A percentile compares a stretch with the other conserved stretches of the same genome.
Evolutionary conservation across 2,329 filamentous ascomycete genomes (phyloP).

Genomic region (Lachnellula subtilissima): DNA sequence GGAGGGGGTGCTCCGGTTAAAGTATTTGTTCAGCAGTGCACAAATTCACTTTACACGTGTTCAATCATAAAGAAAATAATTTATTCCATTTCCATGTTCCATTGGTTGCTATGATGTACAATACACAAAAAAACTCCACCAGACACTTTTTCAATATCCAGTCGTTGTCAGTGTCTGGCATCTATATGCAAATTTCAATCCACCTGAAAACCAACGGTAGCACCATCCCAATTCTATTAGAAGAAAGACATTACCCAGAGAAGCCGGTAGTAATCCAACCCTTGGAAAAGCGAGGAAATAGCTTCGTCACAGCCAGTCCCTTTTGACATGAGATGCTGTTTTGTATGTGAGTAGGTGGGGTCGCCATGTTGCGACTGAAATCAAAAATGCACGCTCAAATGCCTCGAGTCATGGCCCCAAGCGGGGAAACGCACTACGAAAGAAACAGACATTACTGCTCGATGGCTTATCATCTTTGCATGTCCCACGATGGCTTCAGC

Average conservation of each 20-base stretch:
- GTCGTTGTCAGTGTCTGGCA: not conserved
- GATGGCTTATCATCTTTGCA: slow-evolving; percentile 25
- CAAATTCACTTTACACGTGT: too few species aligned
- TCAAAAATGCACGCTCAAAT: slow-evolving; percentile 30
- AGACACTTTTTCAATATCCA: not conserved
- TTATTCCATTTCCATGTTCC: too few species aligned
- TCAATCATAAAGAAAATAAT: too few species aligned
- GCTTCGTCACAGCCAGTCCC: slow-evolving; percentile 9
- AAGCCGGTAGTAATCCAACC: not conserved
- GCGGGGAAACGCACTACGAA: slow-evolving; percentile 10
- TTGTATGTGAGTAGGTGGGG: slow-evolving; percentile 8
- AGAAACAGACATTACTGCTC: slow-evolving; percentile 19
- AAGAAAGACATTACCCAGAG: slow-evolving; percentile 26
- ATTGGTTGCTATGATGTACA: too few species aligned
- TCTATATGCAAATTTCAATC: slow-evolving; percentile 10
- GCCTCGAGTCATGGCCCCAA: slow-evolving; percentile 18
- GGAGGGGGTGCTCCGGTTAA: too few species aligned
- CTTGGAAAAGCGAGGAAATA: too few species aligned
- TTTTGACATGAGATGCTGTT: slow-evolving; percentile 14
- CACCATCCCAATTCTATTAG: slow-evolving; percentile 11
- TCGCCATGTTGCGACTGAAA: slow-evolving; percentile 3
- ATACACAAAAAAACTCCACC: too few species aligned
- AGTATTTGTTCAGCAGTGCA: too few species aligned
- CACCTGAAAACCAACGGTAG: not conserved
- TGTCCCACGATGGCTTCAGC: slow-evolving; percentile 36